phyloP scores from a whole-genome alignment of 2,329 filamentous ascomycete species.

The Ophiostoma pallidulum region DNA sequence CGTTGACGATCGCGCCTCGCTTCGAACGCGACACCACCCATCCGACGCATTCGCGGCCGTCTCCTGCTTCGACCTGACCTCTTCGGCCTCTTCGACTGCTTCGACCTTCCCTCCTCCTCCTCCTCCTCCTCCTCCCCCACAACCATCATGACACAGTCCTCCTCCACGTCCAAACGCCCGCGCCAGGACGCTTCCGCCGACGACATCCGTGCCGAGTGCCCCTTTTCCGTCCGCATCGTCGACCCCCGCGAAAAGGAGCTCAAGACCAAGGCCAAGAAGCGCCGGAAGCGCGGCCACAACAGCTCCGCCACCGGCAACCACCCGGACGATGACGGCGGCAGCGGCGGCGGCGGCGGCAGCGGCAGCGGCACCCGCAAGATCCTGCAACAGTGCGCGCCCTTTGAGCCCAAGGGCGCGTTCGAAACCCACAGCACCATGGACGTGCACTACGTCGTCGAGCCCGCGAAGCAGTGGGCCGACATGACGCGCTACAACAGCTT shows the following conservation, averaged over 20 bases:
- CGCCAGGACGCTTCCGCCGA: conserved; percentile 34
- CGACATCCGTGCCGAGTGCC: conserved; percentile 47
- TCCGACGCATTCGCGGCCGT: too few species aligned
- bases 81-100: too few species aligned
- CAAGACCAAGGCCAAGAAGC: conserved; percentile 35
- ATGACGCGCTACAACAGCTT: conserved; percentile 56
- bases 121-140: background rate
- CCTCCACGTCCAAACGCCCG: conserved; percentile 34
- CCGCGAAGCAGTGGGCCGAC: conserved; percentile 43
- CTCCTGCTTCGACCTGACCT: too few species aligned
- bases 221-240: conserved; percentile 38
- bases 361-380: conserved; percentile 36
- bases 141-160: conserved; percentile 12
- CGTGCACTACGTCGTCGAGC: conserved; percentile 44
- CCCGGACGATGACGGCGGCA: conserved; percentile 34
- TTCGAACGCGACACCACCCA: conserved; percentile 6
- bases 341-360: conserved; percentile 29
- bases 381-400: conserved; percentile 43
- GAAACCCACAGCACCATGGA: conserved; percentile 45
- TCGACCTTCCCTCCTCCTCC: background rate
- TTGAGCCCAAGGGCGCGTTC: conserved; percentile 45
- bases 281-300: conserved; percentile 29
- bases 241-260: conserved; percentile 39
- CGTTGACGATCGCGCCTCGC: background rate
- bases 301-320: conserved; percentile 20